phyloP scores from a whole-genome alignment of 441 rosid genomes.

The Brassica hybrid region DNA sequence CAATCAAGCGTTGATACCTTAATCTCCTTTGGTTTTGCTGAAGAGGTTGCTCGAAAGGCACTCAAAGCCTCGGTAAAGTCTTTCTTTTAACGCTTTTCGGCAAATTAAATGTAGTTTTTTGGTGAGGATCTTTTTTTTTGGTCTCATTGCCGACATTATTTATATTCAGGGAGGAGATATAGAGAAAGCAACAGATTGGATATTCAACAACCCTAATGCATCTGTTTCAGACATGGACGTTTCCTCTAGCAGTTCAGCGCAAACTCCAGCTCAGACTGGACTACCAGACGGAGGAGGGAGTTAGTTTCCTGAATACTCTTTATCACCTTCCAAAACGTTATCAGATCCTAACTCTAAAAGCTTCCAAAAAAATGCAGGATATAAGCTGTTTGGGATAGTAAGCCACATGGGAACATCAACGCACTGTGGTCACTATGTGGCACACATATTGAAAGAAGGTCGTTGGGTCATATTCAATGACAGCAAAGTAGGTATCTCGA shows the following conservation, averaged over 20 bases:
- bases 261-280: conserved; percentile 50
- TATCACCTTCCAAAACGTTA: conserved; percentile 5
- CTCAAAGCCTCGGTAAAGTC: conserved; percentile 76
- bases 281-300: conserved; percentile 94
- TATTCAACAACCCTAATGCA: conserved; percentile 88
- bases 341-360: background rate
- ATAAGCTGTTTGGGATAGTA: conserved; percentile 86
- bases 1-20: conserved; percentile 87
- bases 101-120: background rate
- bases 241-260: conserved; percentile 54
- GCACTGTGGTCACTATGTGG: conserved; percentile 95
- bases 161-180: no score
- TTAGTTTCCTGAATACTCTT: conserved; percentile 49
- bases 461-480: no score
- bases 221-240: conserved; percentile 74
- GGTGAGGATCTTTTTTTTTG: no score
- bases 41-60: conserved; percentile 82
- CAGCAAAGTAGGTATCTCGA: no score
- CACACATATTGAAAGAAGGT: no score
- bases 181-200: conserved; percentile 99
- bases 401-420: conserved; percentile 97
- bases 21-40: conserved; percentile 87
- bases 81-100: background rate
- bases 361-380: conserved; percentile 58
- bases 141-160: no score